Base-by-base conservation (phyloP, 768 basidiomycete genomes). In the Boletus pseudopeckii region DNA sequence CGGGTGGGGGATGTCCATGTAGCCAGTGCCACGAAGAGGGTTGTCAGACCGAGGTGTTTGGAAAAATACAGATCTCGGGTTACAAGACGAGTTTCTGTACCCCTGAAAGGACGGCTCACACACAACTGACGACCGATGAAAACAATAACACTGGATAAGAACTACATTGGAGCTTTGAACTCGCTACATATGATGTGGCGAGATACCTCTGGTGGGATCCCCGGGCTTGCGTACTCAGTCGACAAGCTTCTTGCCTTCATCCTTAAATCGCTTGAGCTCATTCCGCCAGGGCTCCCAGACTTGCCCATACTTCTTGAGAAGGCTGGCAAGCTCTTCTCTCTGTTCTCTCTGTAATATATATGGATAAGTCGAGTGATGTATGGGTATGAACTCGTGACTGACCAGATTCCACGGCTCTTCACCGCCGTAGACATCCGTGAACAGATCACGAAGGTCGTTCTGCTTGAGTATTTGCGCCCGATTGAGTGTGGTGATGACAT, bases 341-440 rank as follows among this genome's bases (percentile, higher is more conserved):
- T 98, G 93, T 69, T 95, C 92, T 61, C 70, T 82, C 93, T 95
- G 62, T 15, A 11, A 46, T 14, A 15, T 0, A 28, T 8, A 45
- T 32, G 7, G n/a, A 42, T 56, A 4, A 62, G 50, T 14, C 30
- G 34, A 43, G 41, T 7, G 4, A 28, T 2, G 22, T 38, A n/a
- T 20, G 9, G 0, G 20, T 3, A 38, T 14, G 20, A 7, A 32
- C 2, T 48, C n/a, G 18, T 13, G 44, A 78, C 91, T 66, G 65
- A 90, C 92, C 59, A 92, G 72, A 63, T 89, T 90, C 87, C 86
- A 90, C 1, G 89, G 90, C 64, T 87, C 81, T 59, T 90, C 83
- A 4, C 90, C 91, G 22, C 82, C 90, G 67, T 94, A 96, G 9
- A 96, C 84, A 58, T 96, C 92, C 8, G 81, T 85, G 69, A 95